Percentiles rank a stretch among this genome's conserved stretches.
These are phyloP conservation scores for Jaminaea rosea DNA, from an alignment of 1,284 basidiomycete genomes.

Conservation along the genomic window DNA sequence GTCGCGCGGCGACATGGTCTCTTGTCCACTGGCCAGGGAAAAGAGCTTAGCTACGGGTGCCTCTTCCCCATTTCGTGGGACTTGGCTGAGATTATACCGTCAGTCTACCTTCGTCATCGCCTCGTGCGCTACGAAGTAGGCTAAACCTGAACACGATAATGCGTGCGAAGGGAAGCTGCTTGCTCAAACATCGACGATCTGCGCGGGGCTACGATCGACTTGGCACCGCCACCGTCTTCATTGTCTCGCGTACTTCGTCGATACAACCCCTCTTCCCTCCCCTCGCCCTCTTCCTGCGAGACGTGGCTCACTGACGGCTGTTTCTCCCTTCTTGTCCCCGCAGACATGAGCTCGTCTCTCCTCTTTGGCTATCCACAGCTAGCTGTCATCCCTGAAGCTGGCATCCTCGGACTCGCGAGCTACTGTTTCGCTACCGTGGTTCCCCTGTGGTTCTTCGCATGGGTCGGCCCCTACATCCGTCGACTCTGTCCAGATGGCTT, in stretches of 20 bases:
- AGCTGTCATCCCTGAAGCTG: conserved; percentile 42
- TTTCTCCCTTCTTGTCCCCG: neutral
- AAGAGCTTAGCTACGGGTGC: conserved; percentile 39
- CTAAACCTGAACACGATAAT: conserved; percentile 47
- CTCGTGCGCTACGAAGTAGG: too few relatives aligned
- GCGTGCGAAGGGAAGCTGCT: conserved; percentile 48
- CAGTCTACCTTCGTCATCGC: neutral
- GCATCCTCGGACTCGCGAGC: conserved; percentile 37
- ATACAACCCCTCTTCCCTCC: conserved; percentile 6
- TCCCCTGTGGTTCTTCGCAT: conserved; percentile 44
- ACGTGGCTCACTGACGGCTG: neutral
- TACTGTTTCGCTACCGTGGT: conserved; percentile 42
- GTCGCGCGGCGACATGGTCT: too few relatives aligned
- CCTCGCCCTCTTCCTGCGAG: neutral
- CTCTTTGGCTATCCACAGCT: conserved; percentile 46
- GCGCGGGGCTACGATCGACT: neutral
- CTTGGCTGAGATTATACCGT: conserved; percentile 27
- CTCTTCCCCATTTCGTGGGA: conserved; percentile 9
- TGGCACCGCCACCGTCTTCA: conserved; percentile 66
- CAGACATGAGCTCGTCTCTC: conserved; percentile 46
- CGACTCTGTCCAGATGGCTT: conserved; percentile 44
- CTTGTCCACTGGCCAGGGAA: too few relatives aligned
- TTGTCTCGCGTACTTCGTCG: conserved; percentile 58
- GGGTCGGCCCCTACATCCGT: conserved; percentile 43
- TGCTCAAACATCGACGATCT: conserved; percentile 12